Evolutionary conservation across 768 basidiomycete species (phyloP).

Genomic region (Tylopilus intermedius): DNA sequence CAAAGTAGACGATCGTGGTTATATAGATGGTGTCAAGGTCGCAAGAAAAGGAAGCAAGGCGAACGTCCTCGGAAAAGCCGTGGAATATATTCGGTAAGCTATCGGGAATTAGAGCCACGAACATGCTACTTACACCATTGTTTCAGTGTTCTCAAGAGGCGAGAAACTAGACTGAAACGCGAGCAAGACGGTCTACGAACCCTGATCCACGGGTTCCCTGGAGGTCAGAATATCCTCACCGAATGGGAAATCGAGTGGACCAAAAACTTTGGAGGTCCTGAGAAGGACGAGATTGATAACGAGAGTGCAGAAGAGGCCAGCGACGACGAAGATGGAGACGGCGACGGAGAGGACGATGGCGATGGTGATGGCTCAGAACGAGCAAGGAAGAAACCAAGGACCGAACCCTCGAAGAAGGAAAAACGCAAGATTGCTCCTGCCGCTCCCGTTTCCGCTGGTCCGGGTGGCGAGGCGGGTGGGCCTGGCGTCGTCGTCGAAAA

Average conservation of each 20-base stretch:
- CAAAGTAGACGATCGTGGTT: conserved; percentile 76
- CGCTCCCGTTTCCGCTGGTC: conserved; percentile 16
- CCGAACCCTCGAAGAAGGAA: conserved; percentile 43
- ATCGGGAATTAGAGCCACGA: not conserved
- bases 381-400: conserved; percentile 62
- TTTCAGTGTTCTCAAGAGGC: conserved; percentile 68
- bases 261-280: conserved; percentile 71
- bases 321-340: conserved; percentile 42
- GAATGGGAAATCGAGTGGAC: conserved; percentile 79
- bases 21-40: conserved; percentile 88
- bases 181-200: conserved; percentile 74
- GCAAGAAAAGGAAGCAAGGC: conserved; percentile 90
- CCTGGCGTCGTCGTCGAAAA: conserved; percentile 53
- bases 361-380: conserved; percentile 39
- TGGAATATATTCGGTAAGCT: conserved; percentile 74
- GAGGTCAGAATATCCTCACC: conserved; percentile 62
- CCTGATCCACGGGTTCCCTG: conserved; percentile 65
- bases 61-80: conserved; percentile 84
- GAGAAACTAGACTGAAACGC: conserved; percentile 64
- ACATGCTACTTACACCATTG: conserved; percentile 3
- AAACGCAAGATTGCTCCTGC: conserved; percentile 31
- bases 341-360: conserved; percentile 37
- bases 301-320: conserved; percentile 36
- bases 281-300: conserved; percentile 64
- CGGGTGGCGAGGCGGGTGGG: conserved; percentile 24